Base-by-base conservation (phyloP, 345 rosid genomes). In the Isatis tinctoria region DNA sequence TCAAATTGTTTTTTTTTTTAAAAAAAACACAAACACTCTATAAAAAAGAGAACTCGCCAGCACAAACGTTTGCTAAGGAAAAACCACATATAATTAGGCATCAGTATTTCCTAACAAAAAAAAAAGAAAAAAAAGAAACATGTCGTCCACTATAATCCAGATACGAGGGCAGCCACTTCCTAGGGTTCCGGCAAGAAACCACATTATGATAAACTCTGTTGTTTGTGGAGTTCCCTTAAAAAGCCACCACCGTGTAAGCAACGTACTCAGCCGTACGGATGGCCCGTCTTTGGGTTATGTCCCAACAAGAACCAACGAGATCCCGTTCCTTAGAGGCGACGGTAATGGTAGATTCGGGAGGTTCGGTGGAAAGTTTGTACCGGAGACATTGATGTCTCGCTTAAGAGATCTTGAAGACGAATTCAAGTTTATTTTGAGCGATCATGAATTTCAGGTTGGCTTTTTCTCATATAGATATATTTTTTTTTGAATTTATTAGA, bases 331-430 rank as follows among this genome's bases (percentile, higher is more conserved):
- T 58, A 2, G 27, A 56, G 37, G 33, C 35, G 17, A 35, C 57
- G n/a, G 10, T 53, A 36, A 28, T 7, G 80, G 80, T 37, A 28
- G 37, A 72, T 92, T 85, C 41, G 98, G 96, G 24, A 83, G 69
- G 70, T 90, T 85, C 72, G 96, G 98, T 39, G 96, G 98, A 45
- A 90, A 83, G 74, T 92, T 53, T 73, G 98, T 90, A 63, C 91
- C 96, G 4, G 98, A 92, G 73, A 83, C 85, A 12, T 73, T 90
- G 41, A 80, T 92, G 3, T 45, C 84, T 72, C 48, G 81, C 61
- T 79, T 90, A 62, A 53, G 27, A 33, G 76, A 65, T 72, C 90
- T 92, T 67, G 96, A 90, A 85, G 87, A 76, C 32, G 85, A 83
- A 65, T 92, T 90, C 67, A 36, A 77, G 28, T 57, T 18, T 74